Percentiles rank a stretch among this genome's conserved stretches.
Conservation (phyloP, 2,329 filamentous ascomycete genomes). For the Penicillium paneum region DNA sequence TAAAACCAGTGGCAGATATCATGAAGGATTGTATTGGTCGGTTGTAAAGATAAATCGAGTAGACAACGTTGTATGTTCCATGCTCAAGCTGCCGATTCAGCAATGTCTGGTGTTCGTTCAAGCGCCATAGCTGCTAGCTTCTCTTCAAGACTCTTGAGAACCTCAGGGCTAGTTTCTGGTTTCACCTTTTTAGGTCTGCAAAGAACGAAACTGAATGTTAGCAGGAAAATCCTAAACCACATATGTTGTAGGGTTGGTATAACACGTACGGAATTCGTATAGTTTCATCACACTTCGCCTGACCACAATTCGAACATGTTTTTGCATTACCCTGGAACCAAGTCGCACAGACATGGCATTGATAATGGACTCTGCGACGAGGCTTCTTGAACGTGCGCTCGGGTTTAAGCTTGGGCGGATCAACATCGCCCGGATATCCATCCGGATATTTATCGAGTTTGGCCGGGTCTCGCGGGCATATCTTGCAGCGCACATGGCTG, state of each 20-base stretch:
- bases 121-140: slow-evolving; percentile 30
- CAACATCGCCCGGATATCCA: slow-evolving; percentile 46
- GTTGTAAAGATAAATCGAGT: background rate
- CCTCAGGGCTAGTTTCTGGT: slow-evolving; percentile 38
- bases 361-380: slow-evolving; percentile 40
- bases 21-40: background rate
- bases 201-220: slow-evolving; percentile 5
- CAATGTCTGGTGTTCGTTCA: background rate
- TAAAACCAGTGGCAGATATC: background rate
- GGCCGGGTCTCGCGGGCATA: slow-evolving; percentile 72
- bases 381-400: slow-evolving; percentile 40
- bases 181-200: slow-evolving; percentile 42
- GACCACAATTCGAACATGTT: slow-evolving; percentile 39
- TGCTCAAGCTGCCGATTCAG: background rate
- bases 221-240: background rate
- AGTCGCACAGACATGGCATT: slow-evolving; percentile 41
- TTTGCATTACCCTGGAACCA: slow-evolving; percentile 33
- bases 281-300: slow-evolving; percentile 42
- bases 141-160: slow-evolving; percentile 40
- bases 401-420: slow-evolving; percentile 34
- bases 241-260: background rate
- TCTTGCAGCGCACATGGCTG: slow-evolving; percentile 70
- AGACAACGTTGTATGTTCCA: background rate
- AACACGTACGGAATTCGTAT: slow-evolving; percentile 43
- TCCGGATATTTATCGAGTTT: slow-evolving; percentile 45